Conservation (phyloP, 768 basidiomycete species). For the Hygrocybe punicea region DNA sequence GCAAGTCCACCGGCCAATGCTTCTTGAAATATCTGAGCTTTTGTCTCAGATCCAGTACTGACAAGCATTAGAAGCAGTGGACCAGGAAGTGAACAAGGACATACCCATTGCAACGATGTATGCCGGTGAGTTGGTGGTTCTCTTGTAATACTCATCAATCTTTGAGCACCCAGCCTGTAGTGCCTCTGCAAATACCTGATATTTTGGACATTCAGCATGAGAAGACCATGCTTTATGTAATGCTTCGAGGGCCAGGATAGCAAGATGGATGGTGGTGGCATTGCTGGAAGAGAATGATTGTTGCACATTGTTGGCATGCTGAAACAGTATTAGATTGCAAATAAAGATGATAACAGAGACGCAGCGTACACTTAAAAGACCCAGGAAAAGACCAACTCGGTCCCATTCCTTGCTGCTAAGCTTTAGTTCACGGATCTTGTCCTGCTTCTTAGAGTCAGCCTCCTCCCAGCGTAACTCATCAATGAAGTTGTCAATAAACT, state of each 20-base stretch:
- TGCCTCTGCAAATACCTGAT: conserved; percentile 19
- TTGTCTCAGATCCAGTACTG: conserved; percentile 24
- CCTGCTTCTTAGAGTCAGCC: no score
- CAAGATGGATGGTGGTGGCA: no score
- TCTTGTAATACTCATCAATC: conserved; percentile 31
- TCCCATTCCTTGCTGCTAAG: no score
- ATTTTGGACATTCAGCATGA: conserved; percentile 16
- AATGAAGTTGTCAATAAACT: conserved; percentile 26
- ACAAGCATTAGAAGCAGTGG: background rate
- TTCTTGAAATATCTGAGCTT: conserved; percentile 26
- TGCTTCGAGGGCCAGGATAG: no score
- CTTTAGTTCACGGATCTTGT: no score
- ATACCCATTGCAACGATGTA: conserved; percentile 29
- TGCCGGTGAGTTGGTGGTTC: no score
- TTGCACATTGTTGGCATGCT: conserved; percentile 33
- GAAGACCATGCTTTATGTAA: no score
- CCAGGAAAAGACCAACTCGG: no score
- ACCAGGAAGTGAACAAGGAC: background rate
- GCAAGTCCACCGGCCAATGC: conserved; percentile 22
- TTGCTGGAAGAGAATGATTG: no score
- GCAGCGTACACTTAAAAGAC: no score
- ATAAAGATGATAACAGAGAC: conserved; percentile 27
- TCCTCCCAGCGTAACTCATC: no score
- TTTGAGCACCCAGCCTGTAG: conserved; percentile 25
- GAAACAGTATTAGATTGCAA: background rate